Base-by-base conservation (phyloP, 495 filamentous ascomycete genomes). In the Daldinia childiae region DNA sequence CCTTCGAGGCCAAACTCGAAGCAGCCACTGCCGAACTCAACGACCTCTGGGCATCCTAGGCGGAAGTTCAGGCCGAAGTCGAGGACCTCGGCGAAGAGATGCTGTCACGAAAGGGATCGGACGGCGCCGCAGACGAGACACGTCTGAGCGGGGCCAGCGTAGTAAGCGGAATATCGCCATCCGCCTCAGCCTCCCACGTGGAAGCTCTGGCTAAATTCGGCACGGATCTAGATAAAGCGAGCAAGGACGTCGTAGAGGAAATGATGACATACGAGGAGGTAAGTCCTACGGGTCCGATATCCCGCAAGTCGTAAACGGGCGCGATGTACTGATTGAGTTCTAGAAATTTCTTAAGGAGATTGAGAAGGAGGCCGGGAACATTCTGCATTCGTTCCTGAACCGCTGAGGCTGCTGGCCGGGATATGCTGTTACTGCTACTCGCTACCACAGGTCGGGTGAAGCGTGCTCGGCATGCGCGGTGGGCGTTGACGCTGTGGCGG, bases 291-390 rank as follows among this genome's bases (percentile, higher is more conserved):
- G 56, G 56, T 48, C 68, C 41, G 58, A 65, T 14, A 30, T 73
- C 68, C 48, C 72, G 66, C 11, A 74, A 6, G 58, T 77, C 66
- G 29, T 69, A 74, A 17, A 68, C 55, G 21, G 65, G 54, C 5
- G 62, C 62, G 30, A 75, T 51, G 59, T 74, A 65, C 73, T 77
- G 68, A 77, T 72, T 76, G 26, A 74, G 50, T 24, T 76, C 62
- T 51, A 77, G 76, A 45, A 74, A 58, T 76, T 77, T 62, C 71
- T 76, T 0, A 57, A 74, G 66, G 62, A 77, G 51, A 72, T 77
- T 21, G 65, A 76, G 55, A 68, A 72, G 19, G 73, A 77, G 63
- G 58, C 68, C 36, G 60, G 64, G 55, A 70, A 74, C 21, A 74
- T 77, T 52, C 17, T 76, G 61, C 58, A 69, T 5, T 71, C 65